Evolutionary conservation across 1,139 yeast genomes (phyloP), one percentile per base, ranked within the genome.

Genomic region (Hemisphaericaspora xylanilytica): DNA sequence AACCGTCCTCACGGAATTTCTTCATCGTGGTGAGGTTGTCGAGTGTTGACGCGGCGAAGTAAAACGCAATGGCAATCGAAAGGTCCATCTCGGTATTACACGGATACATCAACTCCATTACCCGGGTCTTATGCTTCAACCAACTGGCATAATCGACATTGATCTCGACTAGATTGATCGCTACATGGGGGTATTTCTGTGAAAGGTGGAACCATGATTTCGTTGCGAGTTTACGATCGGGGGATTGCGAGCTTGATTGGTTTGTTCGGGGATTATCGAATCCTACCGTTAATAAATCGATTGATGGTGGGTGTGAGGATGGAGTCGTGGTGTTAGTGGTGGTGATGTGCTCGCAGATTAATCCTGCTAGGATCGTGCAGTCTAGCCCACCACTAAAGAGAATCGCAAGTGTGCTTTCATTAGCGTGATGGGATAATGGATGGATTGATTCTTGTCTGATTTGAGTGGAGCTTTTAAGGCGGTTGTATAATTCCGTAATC

Each of bases 351-450:
- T 63, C 60, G 36, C 68, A 59, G n/a, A 68, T 46, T 14, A 70
- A 40, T 1, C 65, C 65, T 15, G 95, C 89, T 11, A 92, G 53
- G 1, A 92, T 63, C 0, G 97, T 84, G 56, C 98, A 92, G 53
- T 92, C 98, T 8, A 92, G 67, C 0, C 98, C 99, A 1, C 99
- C 98, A 30, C 97, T 88, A 55, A 88, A 92, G 26, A 92, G 62
- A 0, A 92, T 68, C 0, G 87, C 88, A 18, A 85, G 56, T 18
- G 36, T 51, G 3, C 75, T 58, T 18, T 54, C 65, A 12, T 58
- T 59, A 10, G 35, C 33, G 1, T 53, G 44, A 8, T 58, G 46
- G 43, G 68, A 72, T 4, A 76, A 42, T 1, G 92, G 90, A 41
- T 73, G 72, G 7, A 87, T 84, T 0, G 85, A 71, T 2, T 61